A percentile compares a stretch with the other conserved stretches of the same genome.
phyloP scores from a whole-genome alignment of 1,139 yeast genomes.

The Geotrichum macrosporum region DNA sequence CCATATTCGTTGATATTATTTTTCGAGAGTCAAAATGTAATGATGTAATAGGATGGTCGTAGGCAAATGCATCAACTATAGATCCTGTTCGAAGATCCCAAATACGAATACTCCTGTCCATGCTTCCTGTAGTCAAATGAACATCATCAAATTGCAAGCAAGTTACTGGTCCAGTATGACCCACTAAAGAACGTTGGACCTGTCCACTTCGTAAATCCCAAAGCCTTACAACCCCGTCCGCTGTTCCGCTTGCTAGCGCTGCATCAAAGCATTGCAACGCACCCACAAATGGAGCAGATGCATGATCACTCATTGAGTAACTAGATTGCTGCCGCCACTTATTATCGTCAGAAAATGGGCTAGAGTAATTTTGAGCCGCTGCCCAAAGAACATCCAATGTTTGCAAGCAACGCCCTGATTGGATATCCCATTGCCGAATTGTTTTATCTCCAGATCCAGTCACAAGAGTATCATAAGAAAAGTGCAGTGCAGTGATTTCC shows the following conservation, averaged over 20 bases:
- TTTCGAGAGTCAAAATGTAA: slow-evolving; percentile 54
- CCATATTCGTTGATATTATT: slow-evolving; percentile 51
- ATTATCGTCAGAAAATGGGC: slow-evolving; percentile 24
- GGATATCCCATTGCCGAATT: slow-evolving; percentile 57
- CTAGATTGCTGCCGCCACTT: slow-evolving; percentile 26
- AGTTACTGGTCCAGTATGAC: slow-evolving; percentile 69
- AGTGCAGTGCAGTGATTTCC: slow-evolving; percentile 57
- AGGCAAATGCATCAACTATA: slow-evolving; percentile 56
- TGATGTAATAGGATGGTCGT: slow-evolving; percentile 48
- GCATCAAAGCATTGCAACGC: slow-evolving; percentile 64
- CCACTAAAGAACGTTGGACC: slow-evolving; percentile 59
- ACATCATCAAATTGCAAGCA: slow-evolving; percentile 63
- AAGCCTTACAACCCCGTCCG: slow-evolving; percentile 66
- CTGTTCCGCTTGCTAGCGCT: slow-evolving; percentile 71
- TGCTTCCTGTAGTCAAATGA: slow-evolving; percentile 59
- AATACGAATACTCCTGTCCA: slow-evolving; percentile 58
- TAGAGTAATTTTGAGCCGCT: slow-evolving; percentile 35
- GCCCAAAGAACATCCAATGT: slow-evolving; percentile 61
- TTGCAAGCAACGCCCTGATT: slow-evolving; percentile 54
- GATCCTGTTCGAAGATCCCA: slow-evolving; percentile 73
- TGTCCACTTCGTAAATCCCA: slow-evolving; percentile 75
- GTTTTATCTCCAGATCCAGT: slow-evolving; percentile 58
- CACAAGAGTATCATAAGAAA: slow-evolving; percentile 48
- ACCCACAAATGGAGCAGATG: slow-evolving; percentile 45
- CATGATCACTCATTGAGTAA: slow-evolving; percentile 7